Base-by-base conservation (phyloP, 2,329 filamentous ascomycete species). In the Hypoxylon sp. region DNA sequence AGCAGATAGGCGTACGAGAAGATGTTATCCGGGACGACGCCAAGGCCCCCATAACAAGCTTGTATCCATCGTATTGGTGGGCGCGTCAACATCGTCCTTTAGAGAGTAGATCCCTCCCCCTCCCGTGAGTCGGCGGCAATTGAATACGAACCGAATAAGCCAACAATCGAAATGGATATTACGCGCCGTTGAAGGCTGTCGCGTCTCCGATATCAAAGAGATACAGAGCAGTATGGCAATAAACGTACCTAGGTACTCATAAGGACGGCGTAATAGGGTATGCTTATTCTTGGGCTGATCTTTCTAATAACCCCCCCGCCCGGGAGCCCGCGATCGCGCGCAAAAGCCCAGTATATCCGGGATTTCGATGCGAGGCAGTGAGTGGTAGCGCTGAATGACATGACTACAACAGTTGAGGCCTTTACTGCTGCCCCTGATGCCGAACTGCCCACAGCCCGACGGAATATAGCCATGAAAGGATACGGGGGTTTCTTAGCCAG, bases 401-500 rank as follows among this genome's bases (percentile, higher is more conserved):
- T 80, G 17, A 85, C 72, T 3, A 85, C 77, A 2, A 86, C 73
- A 17, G 87, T 78, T 4, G 78, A 72, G 0, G 80, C 78, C 80
- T 87, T 85, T 19, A 81, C 79, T 1, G 81, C 80, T 0, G 84
- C 80, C 0, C 81, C 84, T 1, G 78, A 79, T 2, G 79, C 72
- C 17, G 80, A 83, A 1, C 79, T 54, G 2, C 28, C 74, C 1
- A 84, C 83, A 1, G 81, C 81, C 34, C 85, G 79, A 64, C 79
- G 79, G 60, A 87, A 87, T 20, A 88, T 80, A 51, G 86, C 79
- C 69, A 89, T 87, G 65, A 87, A 87, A 0, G 87, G 86, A 49
- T 84, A 86, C 0, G 80, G 80, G 0, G 84, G 85, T 0, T 78
- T 77, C 0, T 79, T 80, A 0, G 74, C 73, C 2, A 85, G 72